Percentiles rank a stretch among this genome's conserved stretches.
Conservation (phyloP, 2,329 filamentous ascomycete genomes). For the Ambrosiella beaveri region DNA sequence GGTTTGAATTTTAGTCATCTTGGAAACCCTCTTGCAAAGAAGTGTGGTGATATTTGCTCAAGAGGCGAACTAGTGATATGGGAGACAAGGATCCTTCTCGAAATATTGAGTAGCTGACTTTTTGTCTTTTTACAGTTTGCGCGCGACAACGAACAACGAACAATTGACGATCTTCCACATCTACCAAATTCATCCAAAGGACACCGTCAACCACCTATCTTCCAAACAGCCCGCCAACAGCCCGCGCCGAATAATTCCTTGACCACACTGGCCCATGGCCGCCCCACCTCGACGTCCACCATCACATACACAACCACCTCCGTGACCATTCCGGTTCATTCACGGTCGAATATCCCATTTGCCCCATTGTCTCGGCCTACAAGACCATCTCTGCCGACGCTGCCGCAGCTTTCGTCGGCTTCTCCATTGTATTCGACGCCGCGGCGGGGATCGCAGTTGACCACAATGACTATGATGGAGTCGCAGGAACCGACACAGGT, state of each 20-base stretch:
- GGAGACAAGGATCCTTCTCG: neutral
- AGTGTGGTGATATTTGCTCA: no score
- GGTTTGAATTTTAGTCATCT: no score
- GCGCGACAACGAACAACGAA: neutral
- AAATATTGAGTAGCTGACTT: neutral
- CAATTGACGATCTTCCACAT: neutral
- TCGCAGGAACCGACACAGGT: conserved; percentile 31
- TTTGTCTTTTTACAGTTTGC: neutral
- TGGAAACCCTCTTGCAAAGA: no score
- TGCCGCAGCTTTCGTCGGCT: neutral
- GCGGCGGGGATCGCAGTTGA: neutral
- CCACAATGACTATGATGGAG: conserved; percentile 4
- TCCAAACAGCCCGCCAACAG: neutral
- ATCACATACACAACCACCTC: neutral
- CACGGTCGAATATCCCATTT: neutral
- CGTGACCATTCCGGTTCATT: neutral
- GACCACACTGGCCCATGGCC: neutral
- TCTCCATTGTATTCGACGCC: neutral
- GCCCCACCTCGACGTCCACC: neutral
- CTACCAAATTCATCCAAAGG: neutral
- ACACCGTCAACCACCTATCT: neutral
- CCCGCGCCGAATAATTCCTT: neutral
- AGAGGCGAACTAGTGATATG: no score
- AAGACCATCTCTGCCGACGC: neutral
- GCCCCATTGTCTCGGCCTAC: neutral